Base-by-base conservation (phyloP, 1,284 basidiomycete genomes). In the Cystobasidium slooffiae region DNA sequence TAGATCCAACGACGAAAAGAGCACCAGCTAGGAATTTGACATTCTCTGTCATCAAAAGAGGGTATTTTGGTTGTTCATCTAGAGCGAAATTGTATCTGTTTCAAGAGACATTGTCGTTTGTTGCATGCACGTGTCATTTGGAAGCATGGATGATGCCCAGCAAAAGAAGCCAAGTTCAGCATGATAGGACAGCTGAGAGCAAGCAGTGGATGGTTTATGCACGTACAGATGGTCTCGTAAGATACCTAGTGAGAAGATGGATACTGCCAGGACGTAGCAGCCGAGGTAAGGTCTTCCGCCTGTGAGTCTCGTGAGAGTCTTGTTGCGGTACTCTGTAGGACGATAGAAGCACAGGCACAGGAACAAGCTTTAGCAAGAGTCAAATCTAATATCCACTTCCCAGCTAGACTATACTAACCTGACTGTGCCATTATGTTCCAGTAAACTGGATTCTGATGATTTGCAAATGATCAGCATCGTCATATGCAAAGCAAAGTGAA, bases 211-310 rank as follows among this genome's bases (percentile, higher is more conserved):
- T 41, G 44, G 9, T 55, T 37, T 47, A 22, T 62, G 52, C 24
- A 87, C 92, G 78, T 78, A 95, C 92, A 97, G 83, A 67, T 87
- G 86, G 82, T 97, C 95, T 58, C 95, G 88, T 72, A 97, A 78
- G 73, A 96, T 86, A 47, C 94, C 94, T 72, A 91, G 88, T 12
- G 86, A 86, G 82, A 97, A 96, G 78, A 97, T 99, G 80, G 90
- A 85, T n/a, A 90, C 74, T n/a, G 94, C 91, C 43, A 99, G 87
- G 81, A 91, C 88, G 84, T 98, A 98, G 82, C 92, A 95, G 3
- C 93, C 96, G 66, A 87, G 81, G 72, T 87, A 87, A 39, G 90
- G 82, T 78, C 88, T 90, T 2, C 91, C 90, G 7, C 91, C 88
- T 75, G 94, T 90, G 6, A 91, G 76, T 79, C 89, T 89, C 74